These are phyloP conservation scores for Spergularia marina DNA, from an alignment of 148 eudicot species.

Conservation along the genomic window DNA sequence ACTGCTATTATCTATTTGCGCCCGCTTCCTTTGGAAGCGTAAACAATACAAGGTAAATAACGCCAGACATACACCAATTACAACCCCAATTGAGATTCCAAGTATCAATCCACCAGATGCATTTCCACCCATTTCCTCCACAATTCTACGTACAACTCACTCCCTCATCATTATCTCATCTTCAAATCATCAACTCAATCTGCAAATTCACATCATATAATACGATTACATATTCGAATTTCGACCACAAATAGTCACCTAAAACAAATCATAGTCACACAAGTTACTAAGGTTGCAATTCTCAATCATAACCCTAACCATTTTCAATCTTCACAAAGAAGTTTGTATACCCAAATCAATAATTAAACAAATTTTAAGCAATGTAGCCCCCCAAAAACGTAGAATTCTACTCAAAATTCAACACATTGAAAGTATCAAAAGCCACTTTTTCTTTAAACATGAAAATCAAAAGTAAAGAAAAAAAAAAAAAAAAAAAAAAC, in stretches of 20 bases:
- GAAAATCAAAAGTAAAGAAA: background rate
- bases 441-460: background rate
- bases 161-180: slow-evolving; percentile 23
- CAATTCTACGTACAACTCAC: background rate
- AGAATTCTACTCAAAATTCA: slow-evolving; percentile 2
- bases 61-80: slow-evolving; percentile 73
- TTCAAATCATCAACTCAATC: slow-evolving; percentile 36
- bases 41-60: slow-evolving; percentile 54
- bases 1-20: slow-evolving; percentile 64
- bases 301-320: background rate
- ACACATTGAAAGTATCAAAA: background rate
- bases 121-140: slow-evolving; percentile 50
- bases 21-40: slow-evolving; percentile 56
- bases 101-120: slow-evolving; percentile 66
- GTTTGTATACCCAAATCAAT: background rate
- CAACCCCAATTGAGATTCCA: slow-evolving; percentile 87
- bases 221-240: background rate
- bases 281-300: background rate
- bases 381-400: slow-evolving; percentile 11
- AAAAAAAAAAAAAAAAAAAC: background rate
- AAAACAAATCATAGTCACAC: background rate
- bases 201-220: slow-evolving; percentile 14
- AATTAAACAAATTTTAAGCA: background rate
- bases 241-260: background rate
- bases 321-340: background rate